phyloP scores from a whole-genome alignment of 331 rosid genomes.

The Stylosanthes scabra region DNA sequence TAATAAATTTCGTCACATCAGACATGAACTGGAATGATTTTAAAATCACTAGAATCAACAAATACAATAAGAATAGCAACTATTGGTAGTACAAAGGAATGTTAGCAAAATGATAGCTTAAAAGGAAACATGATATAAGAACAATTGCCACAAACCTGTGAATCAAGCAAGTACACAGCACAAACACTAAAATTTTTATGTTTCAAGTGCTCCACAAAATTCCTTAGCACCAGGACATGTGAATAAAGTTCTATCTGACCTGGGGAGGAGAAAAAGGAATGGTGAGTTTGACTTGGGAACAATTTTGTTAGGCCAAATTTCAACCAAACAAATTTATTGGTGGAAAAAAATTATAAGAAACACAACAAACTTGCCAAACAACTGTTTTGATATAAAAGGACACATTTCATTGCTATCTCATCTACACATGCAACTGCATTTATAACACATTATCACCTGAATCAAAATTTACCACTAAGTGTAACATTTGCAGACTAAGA shows the following conservation, averaged over 20 bases:
- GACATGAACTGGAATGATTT: constrained; percentile 68
- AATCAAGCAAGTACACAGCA: constrained; percentile 89
- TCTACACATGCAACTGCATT: constrained; percentile 1
- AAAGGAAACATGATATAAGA: constrained; percentile 4
- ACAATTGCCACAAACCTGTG: constrained; percentile 71
- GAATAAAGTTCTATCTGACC: constrained; percentile 96
- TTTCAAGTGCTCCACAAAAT: constrained; percentile 89
- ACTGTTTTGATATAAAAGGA: background rate
- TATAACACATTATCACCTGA: constrained; percentile 21
- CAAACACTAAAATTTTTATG: constrained; percentile 78
- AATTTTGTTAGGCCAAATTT: constrained; percentile 11
- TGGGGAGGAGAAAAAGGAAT: constrained; percentile 42
- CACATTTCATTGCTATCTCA: background rate
- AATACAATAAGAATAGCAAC: constrained; percentile 12
- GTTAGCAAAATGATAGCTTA: background rate
- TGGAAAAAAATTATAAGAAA: background rate
- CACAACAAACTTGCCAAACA: constrained; percentile 10
- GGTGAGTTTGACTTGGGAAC: constrained; percentile 15
- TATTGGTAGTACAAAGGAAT: constrained; percentile 9
- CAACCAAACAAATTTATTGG: constrained; percentile 17
- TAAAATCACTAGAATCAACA: constrained; percentile 25
- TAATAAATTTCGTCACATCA: constrained; percentile 93
- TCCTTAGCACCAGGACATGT: constrained; percentile 81
- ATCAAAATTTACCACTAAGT: background rate
- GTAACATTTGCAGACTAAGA: background rate